Evolutionary conservation across 805 yeast genomes (phyloP).

Genomic region (Scheffersomyces amazonensis): DNA sequence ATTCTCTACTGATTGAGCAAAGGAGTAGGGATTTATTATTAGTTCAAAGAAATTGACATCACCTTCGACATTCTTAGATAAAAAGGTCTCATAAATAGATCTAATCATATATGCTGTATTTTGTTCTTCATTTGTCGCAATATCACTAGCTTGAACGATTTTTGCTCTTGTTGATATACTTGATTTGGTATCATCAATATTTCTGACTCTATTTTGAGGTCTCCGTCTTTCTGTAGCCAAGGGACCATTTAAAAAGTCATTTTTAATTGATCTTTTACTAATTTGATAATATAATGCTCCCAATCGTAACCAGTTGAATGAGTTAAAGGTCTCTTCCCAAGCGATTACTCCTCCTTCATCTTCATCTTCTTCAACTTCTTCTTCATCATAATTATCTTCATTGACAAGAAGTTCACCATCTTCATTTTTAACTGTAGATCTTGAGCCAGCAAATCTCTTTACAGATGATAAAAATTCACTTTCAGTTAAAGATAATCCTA

Average conservation of each 20-base stretch:
- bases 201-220: slow-evolving; percentile 27
- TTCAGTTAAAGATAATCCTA: slow-evolving; percentile 47
- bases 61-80: slow-evolving; percentile 14
- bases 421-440: slow-evolving; percentile 4
- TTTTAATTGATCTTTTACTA: slow-evolving; percentile 46
- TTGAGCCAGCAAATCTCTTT: slow-evolving; percentile 27
- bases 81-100: slow-evolving; percentile 44
- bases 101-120: slow-evolving; percentile 67
- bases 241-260: slow-evolving; percentile 71
- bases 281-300: slow-evolving; percentile 50
- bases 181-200: slow-evolving; percentile 42
- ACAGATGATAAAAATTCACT: slow-evolving; percentile 43
- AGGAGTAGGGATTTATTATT: slow-evolving; percentile 73
- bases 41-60: slow-evolving; percentile 60
- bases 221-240: slow-evolving; percentile 56
- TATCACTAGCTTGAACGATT: slow-evolving; percentile 49
- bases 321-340: slow-evolving; percentile 33
- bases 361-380: slow-evolving; percentile 15
- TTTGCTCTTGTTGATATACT: slow-evolving; percentile 50
- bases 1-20: slow-evolving; percentile 78
- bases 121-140: slow-evolving; percentile 48
- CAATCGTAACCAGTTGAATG: slow-evolving; percentile 56
- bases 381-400: slow-evolving; percentile 9
- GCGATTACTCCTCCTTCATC: slow-evolving; percentile 8
- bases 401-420: slow-evolving; percentile 9